A percentile compares a stretch with the other conserved stretches of the same genome.
Conservation (phyloP, 208 protist genomes). For the Crithidia bombi region DNA sequence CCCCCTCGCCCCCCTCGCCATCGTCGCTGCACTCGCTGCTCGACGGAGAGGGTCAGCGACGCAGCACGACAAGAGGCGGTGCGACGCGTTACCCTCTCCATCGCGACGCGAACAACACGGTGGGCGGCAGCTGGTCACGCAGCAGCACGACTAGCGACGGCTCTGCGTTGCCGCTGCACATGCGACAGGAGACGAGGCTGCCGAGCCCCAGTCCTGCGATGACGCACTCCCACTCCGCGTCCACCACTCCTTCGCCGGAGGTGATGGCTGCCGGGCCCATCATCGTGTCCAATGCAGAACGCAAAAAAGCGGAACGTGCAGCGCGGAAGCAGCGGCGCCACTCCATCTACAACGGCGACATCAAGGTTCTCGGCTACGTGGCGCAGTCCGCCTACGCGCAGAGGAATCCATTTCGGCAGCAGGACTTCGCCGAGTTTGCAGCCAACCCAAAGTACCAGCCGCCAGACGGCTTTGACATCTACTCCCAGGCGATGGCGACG, state of each 20-base stretch:
- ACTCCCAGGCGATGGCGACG: slow-evolving; percentile 33
- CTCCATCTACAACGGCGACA: slow-evolving; percentile 12
- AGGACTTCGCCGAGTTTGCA: slow-evolving; percentile 73
- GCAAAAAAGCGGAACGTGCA: slow-evolving; percentile 6
- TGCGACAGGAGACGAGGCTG: slow-evolving; percentile 21
- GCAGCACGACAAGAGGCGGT: not conserved
- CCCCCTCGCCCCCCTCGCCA: not conserved
- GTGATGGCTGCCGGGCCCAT: slow-evolving; percentile 15
- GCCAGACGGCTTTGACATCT: slow-evolving; percentile 36
- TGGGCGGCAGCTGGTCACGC: not conserved
- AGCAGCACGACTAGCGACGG: not conserved
- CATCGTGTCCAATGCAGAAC: slow-evolving; percentile 17
- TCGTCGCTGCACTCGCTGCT: not conserved
- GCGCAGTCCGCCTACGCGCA: slow-evolving; percentile 70
- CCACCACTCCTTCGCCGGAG: not conserved
- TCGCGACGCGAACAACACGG: not conserved
- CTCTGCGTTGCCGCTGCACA: slow-evolving; percentile 10
- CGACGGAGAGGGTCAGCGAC: not conserved
- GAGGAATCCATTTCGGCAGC: slow-evolving; percentile 75
- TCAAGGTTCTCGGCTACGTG: slow-evolving; percentile 39
- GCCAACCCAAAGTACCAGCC: slow-evolving; percentile 51
- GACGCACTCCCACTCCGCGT: not conserved
- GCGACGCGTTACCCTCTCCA: not conserved
- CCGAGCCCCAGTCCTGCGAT: slow-evolving; percentile 3
- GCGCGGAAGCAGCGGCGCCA: slow-evolving; percentile 11